These are phyloP conservation scores for Mentha longifolia DNA, from an alignment of 257 asterid genomes.

Conservation along the genomic window DNA sequence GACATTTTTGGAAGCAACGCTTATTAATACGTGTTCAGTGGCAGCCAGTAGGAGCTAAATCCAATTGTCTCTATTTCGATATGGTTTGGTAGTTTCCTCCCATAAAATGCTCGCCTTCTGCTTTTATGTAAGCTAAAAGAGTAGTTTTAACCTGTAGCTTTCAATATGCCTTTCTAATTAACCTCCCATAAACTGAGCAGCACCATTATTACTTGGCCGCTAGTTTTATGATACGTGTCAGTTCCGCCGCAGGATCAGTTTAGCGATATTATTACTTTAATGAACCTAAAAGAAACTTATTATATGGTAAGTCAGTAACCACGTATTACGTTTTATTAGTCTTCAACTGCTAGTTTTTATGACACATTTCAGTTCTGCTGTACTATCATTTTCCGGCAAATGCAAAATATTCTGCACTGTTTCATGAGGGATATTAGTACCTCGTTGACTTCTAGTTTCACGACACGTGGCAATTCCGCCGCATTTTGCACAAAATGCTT, in stretches of 20 bases:
- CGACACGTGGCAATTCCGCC: not conserved
- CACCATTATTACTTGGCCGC: not conserved
- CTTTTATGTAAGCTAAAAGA: not conserved
- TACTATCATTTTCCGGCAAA: not conserved
- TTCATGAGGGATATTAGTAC: not conserved
- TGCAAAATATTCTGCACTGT: not conserved
- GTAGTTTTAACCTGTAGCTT: not conserved
- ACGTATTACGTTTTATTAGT: not conserved
- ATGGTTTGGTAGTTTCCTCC: not conserved
- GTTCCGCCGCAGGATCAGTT: not conserved
- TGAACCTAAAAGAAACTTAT: not conserved
- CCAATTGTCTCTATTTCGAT: not conserved
- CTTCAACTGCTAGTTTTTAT: slow-evolving; percentile 6
- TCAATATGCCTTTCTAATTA: not conserved
- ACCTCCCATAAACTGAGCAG: not conserved
- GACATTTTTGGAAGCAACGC: slow-evolving; percentile 3
- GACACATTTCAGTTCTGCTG: not conserved
- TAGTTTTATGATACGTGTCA: not conserved
- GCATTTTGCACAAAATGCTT: not conserved
- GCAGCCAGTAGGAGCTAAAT: not conserved
- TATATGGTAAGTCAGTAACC: not conserved
- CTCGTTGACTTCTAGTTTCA: not conserved
- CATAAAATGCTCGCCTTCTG: not conserved
- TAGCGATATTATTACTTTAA: not conserved
- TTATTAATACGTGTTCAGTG: not conserved